Evolutionary conservation across 768 basidiomycete genomes (phyloP), one percentile per base, ranked within the genome.

Genomic region (Xanthoconium purpureum): DNA sequence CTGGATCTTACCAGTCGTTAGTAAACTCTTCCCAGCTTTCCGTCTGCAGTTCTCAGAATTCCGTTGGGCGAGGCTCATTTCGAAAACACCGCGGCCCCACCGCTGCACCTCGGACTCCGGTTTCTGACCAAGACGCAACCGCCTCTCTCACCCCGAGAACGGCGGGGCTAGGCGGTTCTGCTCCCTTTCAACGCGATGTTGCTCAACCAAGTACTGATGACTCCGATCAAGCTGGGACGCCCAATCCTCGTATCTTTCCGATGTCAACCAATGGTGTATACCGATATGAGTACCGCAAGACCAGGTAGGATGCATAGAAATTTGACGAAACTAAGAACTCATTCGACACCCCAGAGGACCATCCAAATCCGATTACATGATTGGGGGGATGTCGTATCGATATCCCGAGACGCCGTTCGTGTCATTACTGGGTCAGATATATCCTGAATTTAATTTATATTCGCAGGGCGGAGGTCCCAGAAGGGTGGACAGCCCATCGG

Each of bases 401-500:
- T 71, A 63, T 24, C 60, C 60, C 1, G 52, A 56, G 44, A 60
- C 54, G 2, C 57, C 46, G 66, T 68, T 54, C 55, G 66, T 69
- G 52, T 45, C 28, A 14, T 52, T 28, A 5, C 35, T 24, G 1
- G 6, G 5, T 57, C 38, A 2, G 14, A 43, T 30, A 30, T 38
- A n/a, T 12, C 6, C 28, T 3, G 0, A 28, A 39, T 24, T 38
- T n/a, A 45, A 53, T 9, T 20, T 30, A 2, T 2, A 1, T 52
- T 45, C 46, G 13, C 47, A 70, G 69, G 42, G 47, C 30, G 0
- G 42, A 28, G 0, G 20, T 57, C 3, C 73, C 71, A 0, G 8
- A 18, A 4, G 78, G 75, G 0, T 87, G 86, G 86, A 65, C 36
- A 7, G 65, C 76, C 1, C 70, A 72, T 35, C 67, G 73, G 3